Evolutionary conservation across 768 basidiomycete species (phyloP), one percentile per base, ranked within the genome.

Genomic region (Hirschioporus abietinus): DNA sequence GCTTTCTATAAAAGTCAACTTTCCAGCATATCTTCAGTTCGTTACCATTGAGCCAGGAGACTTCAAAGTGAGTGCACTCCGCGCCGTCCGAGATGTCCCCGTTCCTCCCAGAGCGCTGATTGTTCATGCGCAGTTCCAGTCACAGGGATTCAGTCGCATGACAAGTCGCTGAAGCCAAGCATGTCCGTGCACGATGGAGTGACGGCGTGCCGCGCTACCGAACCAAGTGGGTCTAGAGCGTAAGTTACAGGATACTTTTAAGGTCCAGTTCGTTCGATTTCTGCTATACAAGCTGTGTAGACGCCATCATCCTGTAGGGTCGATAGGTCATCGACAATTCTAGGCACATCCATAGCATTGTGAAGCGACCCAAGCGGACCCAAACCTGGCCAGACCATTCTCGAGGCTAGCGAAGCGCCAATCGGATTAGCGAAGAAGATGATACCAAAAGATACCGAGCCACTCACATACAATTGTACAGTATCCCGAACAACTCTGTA

Each of bases 171-270:
- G 30, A 8, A 30, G 30, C 30, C 30, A 30, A 30, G 30, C 30
- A 2, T 20, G 20, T 5, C 20, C 12, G 12, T 52, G 42, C 12
- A 52, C 42, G 42, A 20, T 15, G 20, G 42, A 20, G 42, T 52
- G 42, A 52, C 42, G 42, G 42, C 42, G 42, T 52, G 42, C 42
- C 42, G 42, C 42, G 42, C 42, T 52, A 52, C 42, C 42, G 42
- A 52, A 12, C 42, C 42, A 52, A 52, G 12, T 52, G 42, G 42
- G 20, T 52, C 42, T 52, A 5, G 20, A 15, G 42, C 42, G 42
- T 52, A 52, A 52, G 42, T 20, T 52, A 15, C 42, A 52, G 12
- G 42, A 52, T 52, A 52, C 30, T 30, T n/a, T 30, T 1, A 20
- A 52, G 20, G 42, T 52, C 42, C 42, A 52, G 42, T 15, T 52